Base-by-base conservation (phyloP, 768 basidiomycete species). In the Tulasnella sp. region DNA sequence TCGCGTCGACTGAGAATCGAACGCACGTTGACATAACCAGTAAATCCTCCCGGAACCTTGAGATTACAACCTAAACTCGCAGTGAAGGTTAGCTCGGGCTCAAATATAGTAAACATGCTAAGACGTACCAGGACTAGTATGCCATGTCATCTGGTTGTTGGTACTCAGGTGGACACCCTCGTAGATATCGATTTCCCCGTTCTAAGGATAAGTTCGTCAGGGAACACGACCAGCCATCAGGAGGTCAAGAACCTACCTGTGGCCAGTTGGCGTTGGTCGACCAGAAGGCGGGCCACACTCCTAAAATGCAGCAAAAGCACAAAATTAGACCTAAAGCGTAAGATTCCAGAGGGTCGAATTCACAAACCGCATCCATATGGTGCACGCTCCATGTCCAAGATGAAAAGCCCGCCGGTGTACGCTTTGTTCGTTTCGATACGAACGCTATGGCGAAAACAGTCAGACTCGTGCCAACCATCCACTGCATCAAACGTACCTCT, bases 181-280 rank as follows among this genome's bases (percentile, higher is more conserved):
- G 77, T 73, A 80, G 42, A 80, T 79, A 46, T 81, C 80, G 37
- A 81, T 80, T 39, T 80, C 80, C 32, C 80, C 80, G 23, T 77
- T 67, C 73, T 74, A 39, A 32, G 10, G n/a, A 67, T 15, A 23
- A 37, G 35, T 20, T 76, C 67, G 18, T 18, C n/a, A 51, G 16
- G 23, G 2, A 77, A 61, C 42, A 16, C 11, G 15, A 29, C 69
- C 29, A 44, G 71, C 37, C 37, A 29, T 20, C 37, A 77, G 44
- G 4, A 72, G 44, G 55, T 32, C 23, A 20, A 40, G 44, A 20
- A 73, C 70, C 67, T 72, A 79, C 79, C 55, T 71, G 26, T 23
- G 74, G 79, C 77, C 73, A 74, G 51, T 74, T 72, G n/a, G 42
- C 69, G 42, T 61, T 55, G 0, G 69, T 71, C 18, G 79, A 67